Evolutionary conservation across 2,329 filamentous ascomycete species (phyloP), one percentile per base, ranked within the genome.

Genomic region (Paracoccidioides brasiliensis): DNA sequence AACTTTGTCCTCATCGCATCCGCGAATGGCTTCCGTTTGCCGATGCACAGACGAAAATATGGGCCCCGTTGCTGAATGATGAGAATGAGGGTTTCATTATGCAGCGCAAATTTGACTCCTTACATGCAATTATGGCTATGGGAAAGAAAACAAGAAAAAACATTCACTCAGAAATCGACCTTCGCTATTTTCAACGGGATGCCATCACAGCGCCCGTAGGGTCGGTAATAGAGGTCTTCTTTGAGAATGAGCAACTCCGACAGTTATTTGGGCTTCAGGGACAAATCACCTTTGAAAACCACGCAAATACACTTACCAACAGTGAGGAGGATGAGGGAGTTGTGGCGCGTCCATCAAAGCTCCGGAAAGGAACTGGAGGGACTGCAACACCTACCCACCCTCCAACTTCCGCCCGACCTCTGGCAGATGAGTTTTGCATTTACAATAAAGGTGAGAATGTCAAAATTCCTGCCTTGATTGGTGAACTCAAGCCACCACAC

Each of bases 401-500:
- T 49, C 42, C 54, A 32, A 10, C n/a, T 10, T 62, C 33, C 15
- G 43, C 60, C 43, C 58, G 58, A 48, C 62, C 66, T 55, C 61
- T 60, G 22, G 65, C 64, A 33, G 65, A 71, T 61, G 61, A 69
- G 58, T 69, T 70, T 54, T 71, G 67, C 58, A 58, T 70, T 42
- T 68, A 69, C 57, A 68, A 66, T 52, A 64, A 62, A 52, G 54
- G 53, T 14, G 53, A 54, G 6, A 59, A 60, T 4, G 49, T n/a
- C 28, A 61, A 63, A 58, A 50, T 64, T 15, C 61, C 64, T 3
- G 65, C 62, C 28, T 66, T 62, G 55, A 61, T 70, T 40, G 64
- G 66, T 33, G 70, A 79, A 63, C 76, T 77, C 59, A 80, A 78
- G 64, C 60, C 72, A 14, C 75, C 74, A 0, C 69, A 77, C 60